phyloP scores from a whole-genome alignment of 2,329 filamentous ascomycete genomes.

The Beauveria varroae region DNA sequence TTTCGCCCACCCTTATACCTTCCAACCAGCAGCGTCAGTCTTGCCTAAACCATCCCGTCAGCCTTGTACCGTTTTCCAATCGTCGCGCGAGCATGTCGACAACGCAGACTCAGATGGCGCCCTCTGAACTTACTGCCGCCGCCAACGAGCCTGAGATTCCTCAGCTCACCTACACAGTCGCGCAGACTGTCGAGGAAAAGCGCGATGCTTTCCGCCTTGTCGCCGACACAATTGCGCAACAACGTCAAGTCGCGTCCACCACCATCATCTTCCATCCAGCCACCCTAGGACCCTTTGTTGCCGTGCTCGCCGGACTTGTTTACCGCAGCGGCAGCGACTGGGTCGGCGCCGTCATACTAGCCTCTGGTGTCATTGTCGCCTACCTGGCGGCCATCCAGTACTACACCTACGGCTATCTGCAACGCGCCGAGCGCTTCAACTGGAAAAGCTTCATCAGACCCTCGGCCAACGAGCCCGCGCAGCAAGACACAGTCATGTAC shows the following conservation, averaged over 20 bases:
- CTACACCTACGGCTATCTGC: conserved; percentile 54
- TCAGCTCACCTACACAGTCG: conserved; percentile 51
- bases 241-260: conserved; percentile 60
- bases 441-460: conserved; percentile 50
- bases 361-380: conserved; percentile 53
- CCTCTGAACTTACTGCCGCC: background rate
- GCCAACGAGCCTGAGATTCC: conserved; percentile 32
- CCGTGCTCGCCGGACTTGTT: conserved; percentile 29
- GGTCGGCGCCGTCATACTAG: conserved; percentile 46
- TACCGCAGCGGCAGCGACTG: conserved; percentile 39
- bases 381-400: conserved; percentile 55
- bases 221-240: conserved; percentile 75
- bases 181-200: conserved; percentile 49
- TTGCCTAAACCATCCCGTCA: background rate
- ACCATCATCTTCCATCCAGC: conserved; percentile 57
- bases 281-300: conserved; percentile 37
- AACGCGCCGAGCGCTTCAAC: conserved; percentile 52
- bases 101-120: background rate
- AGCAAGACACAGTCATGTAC: conserved; percentile 52
- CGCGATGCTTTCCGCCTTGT: conserved; percentile 63
- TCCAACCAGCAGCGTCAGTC: background rate
- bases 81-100: background rate
- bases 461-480: conserved; percentile 14
- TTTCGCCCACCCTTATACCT: background rate
- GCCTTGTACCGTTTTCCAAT: too few relatives aligned